phyloP scores from a whole-genome alignment of 768 basidiomycete genomes.

The Lyophyllum semitale region DNA sequence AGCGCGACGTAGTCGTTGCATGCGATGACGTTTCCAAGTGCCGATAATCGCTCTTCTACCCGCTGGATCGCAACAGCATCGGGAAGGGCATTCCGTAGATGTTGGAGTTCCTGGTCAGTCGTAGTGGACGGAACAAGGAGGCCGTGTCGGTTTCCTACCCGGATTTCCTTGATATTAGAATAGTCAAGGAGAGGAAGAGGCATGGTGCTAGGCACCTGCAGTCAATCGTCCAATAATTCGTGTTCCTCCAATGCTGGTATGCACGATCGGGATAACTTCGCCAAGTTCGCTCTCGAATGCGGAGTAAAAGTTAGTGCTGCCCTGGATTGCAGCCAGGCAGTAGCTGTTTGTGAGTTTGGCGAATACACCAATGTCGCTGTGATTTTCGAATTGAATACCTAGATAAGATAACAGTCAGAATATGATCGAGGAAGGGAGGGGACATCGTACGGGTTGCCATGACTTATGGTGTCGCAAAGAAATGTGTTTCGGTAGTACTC shows the following conservation, averaged over 20 bases:
- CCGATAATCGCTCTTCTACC: conserved; percentile 95
- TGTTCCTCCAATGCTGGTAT: conserved; percentile 93
- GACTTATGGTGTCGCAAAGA: conserved; percentile 11
- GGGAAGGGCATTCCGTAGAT: conserved; percentile 93
- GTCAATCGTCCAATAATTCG: conserved; percentile 92
- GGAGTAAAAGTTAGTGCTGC: conserved; percentile 97
- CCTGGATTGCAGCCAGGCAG: conserved; percentile 91
- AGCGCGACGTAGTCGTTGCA: conserved; percentile 99
- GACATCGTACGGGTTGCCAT: conserved; percentile 52
- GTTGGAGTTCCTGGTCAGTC: conserved; percentile 97
- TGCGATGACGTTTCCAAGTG: conserved; percentile 97
- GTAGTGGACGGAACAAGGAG: conserved; percentile 94
- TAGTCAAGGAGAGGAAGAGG: not conserved
- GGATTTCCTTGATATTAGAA: conserved; percentile 24
- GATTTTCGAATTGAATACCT: conserved; percentile 95
- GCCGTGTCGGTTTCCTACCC: conserved; percentile 89
- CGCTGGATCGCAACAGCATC: conserved; percentile 93
- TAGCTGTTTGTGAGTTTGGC: conserved; percentile 97
- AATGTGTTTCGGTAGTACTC: conserved; percentile 2
- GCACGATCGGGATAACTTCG: conserved; percentile 93
- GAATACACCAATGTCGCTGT: conserved; percentile 95
- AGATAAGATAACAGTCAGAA: conserved; percentile 19
- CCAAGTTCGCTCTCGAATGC: conserved; percentile 93
- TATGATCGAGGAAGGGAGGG: conserved; percentile 6
- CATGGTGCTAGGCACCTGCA: conserved; percentile 61